Evolutionary conservation across 2,329 filamentous ascomycete species (phyloP).

Genomic region (Botrytis squamosa): DNA sequence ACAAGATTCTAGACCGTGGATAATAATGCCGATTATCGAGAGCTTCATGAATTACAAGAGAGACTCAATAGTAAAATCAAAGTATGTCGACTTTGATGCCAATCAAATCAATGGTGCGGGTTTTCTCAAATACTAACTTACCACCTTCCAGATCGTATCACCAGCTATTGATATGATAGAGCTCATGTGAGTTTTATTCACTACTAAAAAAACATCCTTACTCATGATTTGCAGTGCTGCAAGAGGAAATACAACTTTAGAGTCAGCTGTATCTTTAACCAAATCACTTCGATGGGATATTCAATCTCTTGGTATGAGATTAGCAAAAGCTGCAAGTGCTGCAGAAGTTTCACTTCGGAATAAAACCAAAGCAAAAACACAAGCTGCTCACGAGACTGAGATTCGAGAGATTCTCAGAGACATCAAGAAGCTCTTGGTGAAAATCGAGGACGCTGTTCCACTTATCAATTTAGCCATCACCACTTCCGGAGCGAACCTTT

Average conservation of each 20-base stretch:
- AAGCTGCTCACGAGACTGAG: slow-evolving; percentile 60
- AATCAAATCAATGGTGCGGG: neutral
- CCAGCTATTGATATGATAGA: slow-evolving; percentile 92
- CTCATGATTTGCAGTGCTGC: slow-evolving; percentile 51
- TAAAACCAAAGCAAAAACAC: slow-evolving; percentile 48
- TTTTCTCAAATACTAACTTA: neutral
- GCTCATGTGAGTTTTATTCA: slow-evolving; percentile 61
- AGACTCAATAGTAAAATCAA: slow-evolving; percentile 83
- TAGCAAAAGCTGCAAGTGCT: slow-evolving; percentile 67
- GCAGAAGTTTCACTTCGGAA: slow-evolving; percentile 53
- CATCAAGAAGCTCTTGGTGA: slow-evolving; percentile 70
- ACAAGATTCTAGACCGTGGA: slow-evolving; percentile 57
- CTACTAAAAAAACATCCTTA: slow-evolving; percentile 39
- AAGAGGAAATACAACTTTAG: slow-evolving; percentile 74
- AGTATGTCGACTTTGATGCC: slow-evolving; percentile 45
- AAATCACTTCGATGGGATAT: slow-evolving; percentile 83
- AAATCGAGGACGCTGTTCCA: slow-evolving; percentile 89
- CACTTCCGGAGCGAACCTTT: slow-evolving; percentile 84
- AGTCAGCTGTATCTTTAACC: slow-evolving; percentile 80
- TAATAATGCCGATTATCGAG: slow-evolving; percentile 62
- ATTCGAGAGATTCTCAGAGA: slow-evolving; percentile 69
- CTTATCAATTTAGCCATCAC: slow-evolving; percentile 92
- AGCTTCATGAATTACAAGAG: slow-evolving; percentile 70
- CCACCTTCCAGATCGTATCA: slow-evolving; percentile 67
- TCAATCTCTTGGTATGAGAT: slow-evolving; percentile 70